phyloP scores from a whole-genome alignment of 345 rosid species.

The Rhizophora mangle region DNA sequence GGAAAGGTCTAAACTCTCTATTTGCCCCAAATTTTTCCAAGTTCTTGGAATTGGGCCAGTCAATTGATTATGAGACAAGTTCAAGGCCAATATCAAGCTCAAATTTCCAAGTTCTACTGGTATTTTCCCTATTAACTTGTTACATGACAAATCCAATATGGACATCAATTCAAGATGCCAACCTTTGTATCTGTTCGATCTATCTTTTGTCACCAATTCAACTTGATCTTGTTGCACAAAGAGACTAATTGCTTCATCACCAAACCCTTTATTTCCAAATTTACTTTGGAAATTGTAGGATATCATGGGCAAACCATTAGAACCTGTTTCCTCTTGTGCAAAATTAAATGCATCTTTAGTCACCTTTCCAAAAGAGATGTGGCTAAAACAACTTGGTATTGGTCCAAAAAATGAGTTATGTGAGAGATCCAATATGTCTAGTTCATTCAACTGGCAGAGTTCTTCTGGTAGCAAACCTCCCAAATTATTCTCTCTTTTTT shows the following conservation, averaged over 20 bases:
- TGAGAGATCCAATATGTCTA: constrained; percentile 6
- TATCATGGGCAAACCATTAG: no score
- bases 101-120: no score
- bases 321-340: not conserved
- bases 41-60: no score
- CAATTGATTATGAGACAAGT: no score
- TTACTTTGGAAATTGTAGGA: no score
- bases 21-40: no score
- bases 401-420: not conserved
- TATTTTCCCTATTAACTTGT: not conserved
- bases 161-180: not conserved
- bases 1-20: no score
- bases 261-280: not conserved
- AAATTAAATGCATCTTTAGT: not conserved
- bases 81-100: no score
- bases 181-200: not conserved
- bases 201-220: not conserved
- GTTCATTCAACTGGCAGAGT: not conserved
- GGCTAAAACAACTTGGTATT: constrained; percentile 5
- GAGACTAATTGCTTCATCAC: no score
- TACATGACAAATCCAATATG: not conserved
- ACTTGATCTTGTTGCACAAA: not conserved
- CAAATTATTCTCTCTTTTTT: not conserved
- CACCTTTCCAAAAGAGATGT: not conserved
- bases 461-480: not conserved